Percentiles rank a stretch among this genome's conserved stretches.
phyloP scores from a whole-genome alignment of 805 yeast species.

The Grigorovia yakushimaensis region DNA sequence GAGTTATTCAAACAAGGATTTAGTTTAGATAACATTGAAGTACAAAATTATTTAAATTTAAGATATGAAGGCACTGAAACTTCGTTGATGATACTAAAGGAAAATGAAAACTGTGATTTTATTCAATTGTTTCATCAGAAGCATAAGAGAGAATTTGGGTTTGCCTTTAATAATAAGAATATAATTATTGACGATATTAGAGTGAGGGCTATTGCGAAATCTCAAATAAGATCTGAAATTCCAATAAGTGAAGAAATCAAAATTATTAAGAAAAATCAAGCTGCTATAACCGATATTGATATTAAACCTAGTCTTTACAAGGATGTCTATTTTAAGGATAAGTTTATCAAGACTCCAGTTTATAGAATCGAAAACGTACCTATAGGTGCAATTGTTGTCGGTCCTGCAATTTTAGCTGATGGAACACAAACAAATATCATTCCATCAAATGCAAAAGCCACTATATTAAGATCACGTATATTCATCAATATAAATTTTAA shows the following conservation, averaged over 20 bases:
- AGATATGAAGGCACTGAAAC: slow-evolving; percentile 89
- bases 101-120: slow-evolving; percentile 27
- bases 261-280: slow-evolving; percentile 19
- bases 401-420: slow-evolving; percentile 74
- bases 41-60: slow-evolving; percentile 64
- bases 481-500: slow-evolving; percentile 30
- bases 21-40: slow-evolving; percentile 32
- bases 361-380: slow-evolving; percentile 44
- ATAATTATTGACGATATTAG: slow-evolving; percentile 65
- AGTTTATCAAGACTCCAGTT: slow-evolving; percentile 42
- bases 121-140: slow-evolving; percentile 38
- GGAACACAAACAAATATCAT: slow-evolving; percentile 72
- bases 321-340: slow-evolving; percentile 47
- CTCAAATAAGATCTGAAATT: slow-evolving; percentile 33
- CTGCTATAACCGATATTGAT: slow-evolving; percentile 14
- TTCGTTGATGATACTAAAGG: slow-evolving; percentile 54
- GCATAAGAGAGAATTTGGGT: slow-evolving; percentile 69
- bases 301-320: slow-evolving; percentile 30
- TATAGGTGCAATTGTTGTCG: slow-evolving; percentile 44
- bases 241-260: slow-evolving; percentile 44
- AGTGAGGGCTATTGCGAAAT: slow-evolving; percentile 63
- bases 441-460: slow-evolving; percentile 51
- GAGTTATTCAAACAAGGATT: slow-evolving; percentile 48
- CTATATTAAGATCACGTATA: slow-evolving; percentile 53
- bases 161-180: slow-evolving; percentile 45